A percentile compares a stretch with the other conserved stretches of the same genome.
Conservation (phyloP, 306 rosid genomes). For the Rosa chinensis region DNA sequence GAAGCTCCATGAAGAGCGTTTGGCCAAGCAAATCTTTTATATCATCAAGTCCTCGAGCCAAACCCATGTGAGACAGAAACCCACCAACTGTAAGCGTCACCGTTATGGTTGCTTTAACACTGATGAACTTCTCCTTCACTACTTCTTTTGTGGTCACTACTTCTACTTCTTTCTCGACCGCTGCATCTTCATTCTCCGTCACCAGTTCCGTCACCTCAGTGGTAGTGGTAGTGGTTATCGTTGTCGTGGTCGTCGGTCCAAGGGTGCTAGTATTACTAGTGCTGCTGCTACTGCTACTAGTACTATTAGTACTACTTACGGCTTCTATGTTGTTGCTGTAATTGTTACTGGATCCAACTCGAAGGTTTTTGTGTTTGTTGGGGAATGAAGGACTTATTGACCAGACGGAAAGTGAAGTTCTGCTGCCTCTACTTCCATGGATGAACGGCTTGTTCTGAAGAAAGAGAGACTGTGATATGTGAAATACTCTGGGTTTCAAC, state of each 20-base stretch:
- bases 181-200: slow-evolving; percentile 1
- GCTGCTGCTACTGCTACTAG: neutral
- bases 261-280: neutral
- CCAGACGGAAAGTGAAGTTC: slow-evolving; percentile 17
- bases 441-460: slow-evolving; percentile 30
- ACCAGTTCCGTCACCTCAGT: neutral
- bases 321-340: slow-evolving; percentile 24
- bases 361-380: slow-evolving; percentile 2
- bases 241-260: neutral
- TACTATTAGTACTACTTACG: neutral
- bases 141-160: neutral
- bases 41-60: slow-evolving; percentile 49
- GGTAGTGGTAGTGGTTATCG: neutral
- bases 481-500: slow-evolving; percentile 30
- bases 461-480: slow-evolving; percentile 2
- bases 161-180: neutral
- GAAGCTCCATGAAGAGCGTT: slow-evolving; percentile 57
- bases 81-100: slow-evolving; percentile 48
- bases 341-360: neutral
- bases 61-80: slow-evolving; percentile 28
- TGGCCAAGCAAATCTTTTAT: slow-evolving; percentile 48
- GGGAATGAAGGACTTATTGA: slow-evolving; percentile 22
- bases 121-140: slow-evolving; percentile 8
- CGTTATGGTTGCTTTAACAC: slow-evolving; percentile 38
- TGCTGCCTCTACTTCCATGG: slow-evolving; percentile 22